Conservation (phyloP, 148 eudicot genomes). For the Rhododendron griersonianum region DNA sequence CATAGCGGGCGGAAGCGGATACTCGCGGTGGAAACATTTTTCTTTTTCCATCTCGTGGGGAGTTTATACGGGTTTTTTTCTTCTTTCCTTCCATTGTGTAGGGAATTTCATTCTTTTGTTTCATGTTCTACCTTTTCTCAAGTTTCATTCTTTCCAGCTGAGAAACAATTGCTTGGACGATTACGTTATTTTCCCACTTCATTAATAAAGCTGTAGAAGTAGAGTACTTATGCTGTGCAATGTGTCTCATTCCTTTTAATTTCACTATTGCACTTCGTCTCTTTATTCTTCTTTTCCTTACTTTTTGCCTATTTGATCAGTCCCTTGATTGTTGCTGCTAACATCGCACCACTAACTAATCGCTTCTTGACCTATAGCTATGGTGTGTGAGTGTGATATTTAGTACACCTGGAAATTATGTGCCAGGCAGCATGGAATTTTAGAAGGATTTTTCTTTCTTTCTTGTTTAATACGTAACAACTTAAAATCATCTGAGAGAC, state of each 20-base stretch:
- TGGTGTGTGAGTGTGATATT: neutral
- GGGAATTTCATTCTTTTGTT: neutral
- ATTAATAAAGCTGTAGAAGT: neutral
- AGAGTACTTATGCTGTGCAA: neutral
- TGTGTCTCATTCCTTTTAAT: neutral
- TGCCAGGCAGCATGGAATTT: neutral
- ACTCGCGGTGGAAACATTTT: neutral
- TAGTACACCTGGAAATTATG: neutral
- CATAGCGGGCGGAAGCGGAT: neutral
- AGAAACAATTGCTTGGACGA: neutral
- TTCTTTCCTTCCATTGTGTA: neutral
- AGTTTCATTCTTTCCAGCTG: constrained; percentile 3
- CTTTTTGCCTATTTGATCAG: neutral
- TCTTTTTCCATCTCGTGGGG: constrained; percentile 7
- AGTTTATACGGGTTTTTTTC: neutral
- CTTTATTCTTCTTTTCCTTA: neutral
- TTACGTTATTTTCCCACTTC: neutral
- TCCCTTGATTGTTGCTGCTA: neutral
- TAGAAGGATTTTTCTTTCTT: neutral
- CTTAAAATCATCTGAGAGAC: neutral
- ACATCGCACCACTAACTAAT: neutral
- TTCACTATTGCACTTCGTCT: neutral
- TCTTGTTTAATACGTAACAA: neutral
- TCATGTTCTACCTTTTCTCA: neutral
- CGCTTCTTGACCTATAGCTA: neutral